Percentiles rank a stretch among this genome's conserved stretches.
Evolutionary conservation across 345 rosid genomes (phyloP).

Genomic region (Acer saccharum): DNA sequence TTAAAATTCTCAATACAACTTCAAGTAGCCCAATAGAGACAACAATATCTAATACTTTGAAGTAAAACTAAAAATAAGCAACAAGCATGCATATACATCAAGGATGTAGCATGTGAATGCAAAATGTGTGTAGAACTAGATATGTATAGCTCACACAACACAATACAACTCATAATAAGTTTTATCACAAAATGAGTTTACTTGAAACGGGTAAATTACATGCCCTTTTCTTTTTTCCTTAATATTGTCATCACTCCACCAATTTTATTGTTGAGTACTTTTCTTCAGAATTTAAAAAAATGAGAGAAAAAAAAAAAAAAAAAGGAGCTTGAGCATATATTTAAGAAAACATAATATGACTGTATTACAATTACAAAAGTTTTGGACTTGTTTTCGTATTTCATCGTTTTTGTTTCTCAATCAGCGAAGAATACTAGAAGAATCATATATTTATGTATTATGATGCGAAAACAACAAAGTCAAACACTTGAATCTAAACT

Average conservation of each 20-base stretch:
- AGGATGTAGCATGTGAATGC: neutral
- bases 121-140: neutral
- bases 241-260: no score
- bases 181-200: neutral
- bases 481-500: conserved; percentile 6
- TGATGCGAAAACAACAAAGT: neutral
- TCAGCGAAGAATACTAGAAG: neutral
- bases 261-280: no score
- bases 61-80: neutral
- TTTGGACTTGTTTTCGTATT: neutral
- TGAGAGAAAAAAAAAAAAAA: neutral
- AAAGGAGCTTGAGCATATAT: neutral
- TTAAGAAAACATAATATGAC: neutral
- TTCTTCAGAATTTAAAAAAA: neutral
- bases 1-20: neutral
- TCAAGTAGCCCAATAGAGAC: neutral
- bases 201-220: neutral
- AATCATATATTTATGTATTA: neutral
- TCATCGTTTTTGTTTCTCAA: neutral
- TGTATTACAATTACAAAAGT: neutral
- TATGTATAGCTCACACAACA: neutral
- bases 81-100: neutral
- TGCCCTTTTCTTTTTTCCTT: no score
- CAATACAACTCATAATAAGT: neutral
- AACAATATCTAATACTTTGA: neutral